A percentile compares a stretch with the other conserved stretches of the same genome.
Evolutionary conservation across 805 yeast genomes (phyloP).

Genomic region (Candida methanosorbosa): DNA sequence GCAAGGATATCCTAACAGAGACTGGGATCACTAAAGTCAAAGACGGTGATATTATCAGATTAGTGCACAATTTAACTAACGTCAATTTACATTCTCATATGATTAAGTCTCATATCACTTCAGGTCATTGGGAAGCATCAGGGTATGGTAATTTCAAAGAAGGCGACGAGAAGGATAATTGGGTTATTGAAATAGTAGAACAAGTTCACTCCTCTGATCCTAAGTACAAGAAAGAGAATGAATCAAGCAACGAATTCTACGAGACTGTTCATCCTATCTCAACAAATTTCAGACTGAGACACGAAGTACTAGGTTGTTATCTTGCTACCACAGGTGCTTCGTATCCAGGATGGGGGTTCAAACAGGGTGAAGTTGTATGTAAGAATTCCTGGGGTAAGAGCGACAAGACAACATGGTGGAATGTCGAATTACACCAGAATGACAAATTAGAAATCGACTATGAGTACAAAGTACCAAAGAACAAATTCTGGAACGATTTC

Average conservation of each 20-base stretch:
- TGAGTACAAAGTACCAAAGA: conserved; percentile 31
- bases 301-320: conserved; percentile 67
- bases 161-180: conserved; percentile 71
- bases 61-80: conserved; percentile 53
- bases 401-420: conserved; percentile 75
- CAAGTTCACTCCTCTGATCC: conserved; percentile 30
- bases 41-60: conserved; percentile 55
- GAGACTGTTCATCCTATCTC: conserved; percentile 67
- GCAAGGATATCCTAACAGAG: conserved; percentile 27
- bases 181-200: conserved; percentile 64
- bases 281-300: conserved; percentile 70
- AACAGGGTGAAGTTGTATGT: conserved; percentile 87
- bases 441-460: conserved; percentile 29
- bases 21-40: conserved; percentile 33
- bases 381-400: conserved; percentile 36
- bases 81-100: conserved; percentile 68
- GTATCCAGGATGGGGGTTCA: conserved; percentile 96
- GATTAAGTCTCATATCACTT: conserved; percentile 53
- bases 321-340: conserved; percentile 73
- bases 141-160: conserved; percentile 58
- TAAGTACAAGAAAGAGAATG: conserved; percentile 23
- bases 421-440: conserved; percentile 62
- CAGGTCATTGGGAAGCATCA: conserved; percentile 47
- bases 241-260: conserved; percentile 37
- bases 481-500: conserved; percentile 60